phyloP scores from a whole-genome alignment of 805 yeast species.

The Aciculoconidium aculeatum region DNA sequence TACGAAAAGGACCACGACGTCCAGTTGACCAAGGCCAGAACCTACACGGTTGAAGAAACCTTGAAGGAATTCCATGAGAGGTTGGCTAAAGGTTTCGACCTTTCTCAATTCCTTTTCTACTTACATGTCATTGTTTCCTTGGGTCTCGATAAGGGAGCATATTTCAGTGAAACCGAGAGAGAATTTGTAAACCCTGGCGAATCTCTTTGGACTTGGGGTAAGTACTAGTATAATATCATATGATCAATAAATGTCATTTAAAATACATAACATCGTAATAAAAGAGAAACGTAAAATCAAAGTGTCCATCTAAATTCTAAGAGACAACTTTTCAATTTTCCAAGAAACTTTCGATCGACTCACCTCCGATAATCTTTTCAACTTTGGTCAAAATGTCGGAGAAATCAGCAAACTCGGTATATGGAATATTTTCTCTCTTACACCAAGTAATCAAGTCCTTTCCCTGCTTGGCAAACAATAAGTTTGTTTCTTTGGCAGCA shows the following conservation, averaged over 20 bases:
- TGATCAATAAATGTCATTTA: too few species aligned
- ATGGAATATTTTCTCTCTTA: constrained; percentile 73
- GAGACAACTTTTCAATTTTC: too few species aligned
- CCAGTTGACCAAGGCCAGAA: constrained; percentile 11
- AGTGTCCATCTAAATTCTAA: too few species aligned
- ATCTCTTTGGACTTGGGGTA: constrained; percentile 39
- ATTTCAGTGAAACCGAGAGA: constrained; percentile 25
- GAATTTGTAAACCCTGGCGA: constrained; percentile 44
- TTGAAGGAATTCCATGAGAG: constrained; percentile 23
- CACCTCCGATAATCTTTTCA: constrained; percentile 37
- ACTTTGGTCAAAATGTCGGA: constrained; percentile 65
- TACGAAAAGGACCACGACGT: constrained; percentile 37
- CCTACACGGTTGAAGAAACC: constrained; percentile 18
- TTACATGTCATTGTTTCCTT: constrained; percentile 24
- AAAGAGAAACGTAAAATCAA: too few species aligned
- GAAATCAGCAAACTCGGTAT: constrained; percentile 74
- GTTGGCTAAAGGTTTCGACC: constrained; percentile 23
- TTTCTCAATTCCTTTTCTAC: constrained; percentile 31
- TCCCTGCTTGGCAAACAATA: constrained; percentile 90
- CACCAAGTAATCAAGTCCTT: constrained; percentile 86
- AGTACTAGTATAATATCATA: too few species aligned
- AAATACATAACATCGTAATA: too few species aligned
- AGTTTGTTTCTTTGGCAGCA: constrained; percentile 93
- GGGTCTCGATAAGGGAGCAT: constrained; percentile 38
- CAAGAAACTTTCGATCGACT: constrained; percentile 7